Evolutionary conservation across 2,329 filamentous ascomycete genomes (phyloP).

Genomic region (Orbilia brochopaga): DNA sequence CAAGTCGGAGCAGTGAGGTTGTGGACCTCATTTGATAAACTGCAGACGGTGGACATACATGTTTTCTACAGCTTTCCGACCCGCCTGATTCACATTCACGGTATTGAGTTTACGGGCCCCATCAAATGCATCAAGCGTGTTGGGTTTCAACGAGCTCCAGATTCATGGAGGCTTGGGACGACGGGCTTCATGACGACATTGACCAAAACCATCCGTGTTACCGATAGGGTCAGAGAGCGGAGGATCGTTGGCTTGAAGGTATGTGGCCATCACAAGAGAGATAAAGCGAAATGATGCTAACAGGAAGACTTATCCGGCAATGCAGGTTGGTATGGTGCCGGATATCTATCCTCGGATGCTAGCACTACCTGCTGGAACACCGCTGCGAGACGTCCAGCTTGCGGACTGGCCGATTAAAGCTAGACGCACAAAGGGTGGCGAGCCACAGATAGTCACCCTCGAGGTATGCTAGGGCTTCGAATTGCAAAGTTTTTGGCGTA

Average conservation of each 20-base stretch:
- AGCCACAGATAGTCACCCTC: constrained; percentile 43
- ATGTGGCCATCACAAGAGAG: not conserved
- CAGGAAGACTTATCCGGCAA: not conserved
- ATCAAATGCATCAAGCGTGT: constrained; percentile 20
- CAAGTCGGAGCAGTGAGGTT: constrained; percentile 37
- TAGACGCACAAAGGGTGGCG: constrained; percentile 41
- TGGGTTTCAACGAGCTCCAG: not conserved
- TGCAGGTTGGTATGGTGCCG: constrained; percentile 45
- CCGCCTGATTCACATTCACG: constrained; percentile 41
- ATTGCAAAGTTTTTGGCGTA: not conserved
- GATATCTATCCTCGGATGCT: constrained; percentile 37
- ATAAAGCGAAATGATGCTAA: not conserved
- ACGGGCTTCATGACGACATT: constrained; percentile 49
- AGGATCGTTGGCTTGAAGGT: constrained; percentile 48
- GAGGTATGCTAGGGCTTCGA: constrained; percentile 17
- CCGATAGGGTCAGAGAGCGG: constrained; percentile 19
- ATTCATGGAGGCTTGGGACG: constrained; percentile 27
- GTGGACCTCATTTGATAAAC: constrained; percentile 25
- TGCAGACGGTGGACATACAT: constrained; percentile 26
- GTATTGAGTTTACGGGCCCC: constrained; percentile 35
- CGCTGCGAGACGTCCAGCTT: constrained; percentile 37
- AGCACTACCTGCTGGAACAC: constrained; percentile 24
- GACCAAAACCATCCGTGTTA: constrained; percentile 20
- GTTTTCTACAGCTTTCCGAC: constrained; percentile 48
- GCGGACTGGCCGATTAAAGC: constrained; percentile 49